Evolutionary conservation across 106 monocot species (phyloP), one percentile per base, ranked within the genome.

Genomic region (Allium sativum): DNA sequence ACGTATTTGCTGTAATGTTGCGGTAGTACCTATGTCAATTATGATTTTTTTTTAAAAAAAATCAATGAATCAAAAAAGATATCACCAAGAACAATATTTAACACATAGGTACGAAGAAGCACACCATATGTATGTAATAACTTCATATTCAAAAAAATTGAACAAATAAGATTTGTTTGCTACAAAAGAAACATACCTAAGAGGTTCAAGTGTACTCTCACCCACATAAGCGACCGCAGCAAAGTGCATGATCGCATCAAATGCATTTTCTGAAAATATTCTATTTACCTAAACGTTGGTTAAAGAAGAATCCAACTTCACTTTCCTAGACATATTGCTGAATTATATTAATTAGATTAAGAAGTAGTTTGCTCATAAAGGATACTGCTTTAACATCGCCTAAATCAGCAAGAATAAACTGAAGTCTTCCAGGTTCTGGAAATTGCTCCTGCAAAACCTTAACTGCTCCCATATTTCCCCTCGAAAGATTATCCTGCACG

Each of bases 171-270:
- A 31, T 31, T 31, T 31, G 31, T 5, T 31, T 31, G 31, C 31
- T 31, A 5, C 31, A 31, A 31, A 5, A 3, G 31, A 58, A 58
- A 31, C 63, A 55, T 68, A 85, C 92, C 90, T 82, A 8, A 90
- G 75, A 60, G 90, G 90, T 55, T 90, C 90, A 16, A 85, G 76
- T 48, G 82, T 90, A 66, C 90, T 90, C 74, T 90, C 85, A 59
- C 90, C 90, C 20, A 90, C 90, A 85, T 90, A 90, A 51, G 90
- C 85, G 72, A 90, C 90, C 19, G 90, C 90, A 18, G 90, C 90
- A 77, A 90, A 90, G 68, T 90, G 89, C 89, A 90, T 90, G 14
- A 90, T 85, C 17, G 89, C 89, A 77, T 90, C 85, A 72, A 90
- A 85, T 48, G 90, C 82, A 75, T 90, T 90, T 66, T 82, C 74